Base-by-base conservation (phyloP, 345 rosid species). In the Gossypium australe region DNA sequence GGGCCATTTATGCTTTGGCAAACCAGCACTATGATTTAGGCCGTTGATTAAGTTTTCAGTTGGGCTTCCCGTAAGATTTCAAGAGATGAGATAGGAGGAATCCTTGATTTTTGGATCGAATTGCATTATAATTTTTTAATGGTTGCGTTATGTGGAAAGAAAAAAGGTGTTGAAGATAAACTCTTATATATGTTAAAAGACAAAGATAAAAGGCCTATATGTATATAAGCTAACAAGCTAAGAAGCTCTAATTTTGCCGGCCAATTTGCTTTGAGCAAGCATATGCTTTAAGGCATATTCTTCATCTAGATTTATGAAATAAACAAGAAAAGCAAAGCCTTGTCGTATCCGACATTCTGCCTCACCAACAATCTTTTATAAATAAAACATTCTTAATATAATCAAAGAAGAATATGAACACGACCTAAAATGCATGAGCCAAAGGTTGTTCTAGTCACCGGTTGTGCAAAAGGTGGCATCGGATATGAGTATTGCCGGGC, bases 401-500 rank as follows among this genome's bases (percentile, higher is more conserved):
- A 61, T 57, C 22, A 10, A 38, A 63, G n/a, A 55, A 47, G 20
- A 48, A 66, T 1, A 16, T 3, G 3, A 48, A 29, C 9, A 16
- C 2, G 27, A 41, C 8, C 9, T 16, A 59, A 62, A 47, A 85
- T 83, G 89, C 61, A 56, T 11, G 84, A 84, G 47, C 79, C 76
- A 2, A 85, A 77, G 83, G 84, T 86, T 70, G 90, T 88, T 72
- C 83, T 86, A 0, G 85, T 90, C 79, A 90, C 90, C 0, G 92
- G 92, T 10, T 88, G 92, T 55, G 89, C 90, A 11, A 90, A 75
- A 78, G 92, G 94, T 2, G 89, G 92, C 75, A 90, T 88, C 18
- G 92, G 92, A 61, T 84, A 80, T 25, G 92, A 90, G 74, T 90
- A 83, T 71, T 90, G 90, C 85, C 81, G 78, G 80, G 94, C 90